Evolutionary conservation across 495 filamentous ascomycete genomes (phyloP), one percentile per base, ranked within the genome.

Genomic region (Apodospora peruviana): DNA sequence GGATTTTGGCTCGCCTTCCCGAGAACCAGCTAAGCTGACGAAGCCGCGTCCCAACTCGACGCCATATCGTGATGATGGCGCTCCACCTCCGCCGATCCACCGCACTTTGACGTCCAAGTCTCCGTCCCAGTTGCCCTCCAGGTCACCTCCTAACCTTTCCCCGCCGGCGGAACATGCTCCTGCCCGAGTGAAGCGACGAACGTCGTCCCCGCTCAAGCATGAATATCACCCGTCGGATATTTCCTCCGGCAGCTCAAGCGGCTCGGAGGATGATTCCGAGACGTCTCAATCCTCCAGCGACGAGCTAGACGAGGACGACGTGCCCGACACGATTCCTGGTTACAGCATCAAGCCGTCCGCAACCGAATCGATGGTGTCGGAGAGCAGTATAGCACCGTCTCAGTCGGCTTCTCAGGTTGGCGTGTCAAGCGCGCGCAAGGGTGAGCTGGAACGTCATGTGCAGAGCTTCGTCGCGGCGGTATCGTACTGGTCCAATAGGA

Each of bases 141-240:
- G n/a, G n/a, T n/a, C n/a, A n/a, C 79, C 79, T 27, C 70, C 79
- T 4, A 69, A 79, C 46, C 75, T 68, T 40, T 65, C 47, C 55
- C 59, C 53, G 39, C n/a, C n/a, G n/a, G n/a, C n/a, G n/a, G n/a
- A n/a, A n/a, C n/a, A n/a, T n/a, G 59, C 60, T 51, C 54, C 57
- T 4, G 40, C 61, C 20, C 72, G 69, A 21, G 63, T 76, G 10
- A 85, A 79, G 57, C 77, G 91, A 23, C 79, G 88, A 5, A 86
- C 83, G 21, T 97, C 94, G 4, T 97, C 94, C 8, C 94, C 94
- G 8, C 74, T 99, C 48, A 99, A 99, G 67, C 93, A 96, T 58
- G 90, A 99, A 70, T 99, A 96, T 58, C 87, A 89, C 54, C 94
- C 94, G 2, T 97, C 93, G 1, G 91, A 88, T 35, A 81, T 65